A percentile compares a stretch with the other conserved stretches of the same genome.
These are phyloP conservation scores for Pythium insidiosum DNA, from an alignment of 352 stramenopile species.

Conservation along the genomic window DNA sequence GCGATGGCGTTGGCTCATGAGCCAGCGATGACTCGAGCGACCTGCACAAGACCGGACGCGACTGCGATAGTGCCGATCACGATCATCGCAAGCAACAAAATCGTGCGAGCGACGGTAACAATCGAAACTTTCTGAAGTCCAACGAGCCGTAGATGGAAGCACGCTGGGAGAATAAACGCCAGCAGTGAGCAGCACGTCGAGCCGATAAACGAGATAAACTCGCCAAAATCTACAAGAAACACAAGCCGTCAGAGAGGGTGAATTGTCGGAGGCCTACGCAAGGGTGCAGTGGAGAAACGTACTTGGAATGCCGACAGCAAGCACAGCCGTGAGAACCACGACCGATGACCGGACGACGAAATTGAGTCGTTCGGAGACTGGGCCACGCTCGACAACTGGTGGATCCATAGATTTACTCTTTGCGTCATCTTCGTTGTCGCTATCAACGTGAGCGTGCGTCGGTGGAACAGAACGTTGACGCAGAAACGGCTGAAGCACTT, in stretches of 20 bases:
- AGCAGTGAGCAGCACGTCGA: slow-evolving; percentile 86
- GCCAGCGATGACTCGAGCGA: no score
- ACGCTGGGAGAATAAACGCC: slow-evolving; percentile 83
- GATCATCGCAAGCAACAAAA: slow-evolving; percentile 3
- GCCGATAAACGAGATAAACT: slow-evolving; percentile 88
- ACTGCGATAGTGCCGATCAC: slow-evolving; percentile 4
- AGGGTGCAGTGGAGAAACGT: no score
- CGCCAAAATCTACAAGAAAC: slow-evolving; percentile 89
- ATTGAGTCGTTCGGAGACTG: no score
- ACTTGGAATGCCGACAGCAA: slow-evolving; percentile 75
- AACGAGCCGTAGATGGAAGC: slow-evolving; percentile 80
- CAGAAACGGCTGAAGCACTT: slow-evolving; percentile 46
- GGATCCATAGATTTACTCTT: no score
- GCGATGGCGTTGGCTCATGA: no score
- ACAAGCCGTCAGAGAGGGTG: no score
- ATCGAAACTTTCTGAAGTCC: slow-evolving; percentile 2
- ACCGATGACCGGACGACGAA: slow-evolving; percentile 40
- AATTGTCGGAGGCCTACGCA: no score
- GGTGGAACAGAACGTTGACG: no score
- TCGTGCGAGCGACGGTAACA: no score
- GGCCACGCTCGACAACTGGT: no score
- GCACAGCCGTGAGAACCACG: slow-evolving; percentile 68
- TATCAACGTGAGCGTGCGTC: slow-evolving; percentile 3
- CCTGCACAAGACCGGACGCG: no score
- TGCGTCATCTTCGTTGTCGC: slow-evolving; percentile 9